phyloP scores from a whole-genome alignment of 148 eudicot genomes.

The Suaeda aralocaspica region DNA sequence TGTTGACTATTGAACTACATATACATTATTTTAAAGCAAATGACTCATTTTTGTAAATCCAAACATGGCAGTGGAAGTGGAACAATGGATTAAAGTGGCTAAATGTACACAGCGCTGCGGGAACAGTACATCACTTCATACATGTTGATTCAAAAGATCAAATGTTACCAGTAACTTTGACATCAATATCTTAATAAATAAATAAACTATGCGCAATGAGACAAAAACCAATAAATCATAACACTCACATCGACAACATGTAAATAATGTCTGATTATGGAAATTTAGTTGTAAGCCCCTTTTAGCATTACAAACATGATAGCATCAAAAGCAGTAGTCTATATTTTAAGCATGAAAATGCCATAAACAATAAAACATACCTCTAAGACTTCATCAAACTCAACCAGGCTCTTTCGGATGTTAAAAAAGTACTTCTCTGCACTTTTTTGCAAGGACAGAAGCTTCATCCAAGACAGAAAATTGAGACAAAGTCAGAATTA shows the following conservation, averaged over 20 bases:
- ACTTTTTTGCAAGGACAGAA: constrained; percentile 74
- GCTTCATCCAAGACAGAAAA: constrained; percentile 41
- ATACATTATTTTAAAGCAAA: background rate
- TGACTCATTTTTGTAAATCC: background rate
- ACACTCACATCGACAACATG: background rate
- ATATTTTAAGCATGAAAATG: background rate
- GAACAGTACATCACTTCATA: constrained; percentile 3
- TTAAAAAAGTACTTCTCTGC: constrained; percentile 88
- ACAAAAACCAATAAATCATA: background rate
- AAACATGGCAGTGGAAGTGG: background rate
- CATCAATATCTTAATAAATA: no score
- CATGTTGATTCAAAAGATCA: background rate
- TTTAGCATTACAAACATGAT: background rate
- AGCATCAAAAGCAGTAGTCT: background rate
- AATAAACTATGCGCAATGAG: no score
- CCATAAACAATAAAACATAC: constrained; percentile 54
- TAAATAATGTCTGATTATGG: background rate
- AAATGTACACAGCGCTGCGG: background rate
- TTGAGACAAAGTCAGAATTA: constrained; percentile 18
- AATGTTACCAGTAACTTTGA: background rate
- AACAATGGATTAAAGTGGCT: background rate
- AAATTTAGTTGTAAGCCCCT: background rate
- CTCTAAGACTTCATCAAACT: constrained; percentile 99
- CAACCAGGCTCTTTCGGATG: constrained; percentile 85
- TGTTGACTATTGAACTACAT: background rate